phyloP scores from a whole-genome alignment of 2,329 filamentous ascomycete species.

The Penicillium olsonii region DNA sequence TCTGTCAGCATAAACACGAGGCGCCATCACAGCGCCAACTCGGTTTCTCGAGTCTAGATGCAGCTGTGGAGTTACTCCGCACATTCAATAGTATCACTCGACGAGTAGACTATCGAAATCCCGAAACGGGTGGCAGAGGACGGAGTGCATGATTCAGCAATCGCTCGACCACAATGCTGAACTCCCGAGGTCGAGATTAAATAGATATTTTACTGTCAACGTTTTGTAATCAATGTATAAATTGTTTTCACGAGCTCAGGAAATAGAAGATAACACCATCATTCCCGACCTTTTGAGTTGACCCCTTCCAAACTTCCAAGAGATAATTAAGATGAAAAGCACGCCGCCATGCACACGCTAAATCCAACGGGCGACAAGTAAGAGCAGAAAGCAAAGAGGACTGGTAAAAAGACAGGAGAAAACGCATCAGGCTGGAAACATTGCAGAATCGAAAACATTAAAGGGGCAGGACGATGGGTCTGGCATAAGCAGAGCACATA shows the following conservation, averaged over 20 bases:
- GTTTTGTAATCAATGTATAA: neutral
- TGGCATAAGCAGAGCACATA: neutral
- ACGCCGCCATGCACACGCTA: slow-evolving; percentile 19
- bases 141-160: neutral
- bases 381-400: neutral
- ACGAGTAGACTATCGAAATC: neutral
- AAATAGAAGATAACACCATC: slow-evolving; percentile 2
- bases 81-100: neutral
- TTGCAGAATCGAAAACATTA: neutral
- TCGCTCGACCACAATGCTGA: neutral
- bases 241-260: slow-evolving; percentile 7
- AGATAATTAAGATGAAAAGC: slow-evolving; percentile 1
- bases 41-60: neutral
- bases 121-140: neutral
- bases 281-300: slow-evolving; percentile 11
- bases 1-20: neutral
- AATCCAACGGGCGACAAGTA: slow-evolving; percentile 6
- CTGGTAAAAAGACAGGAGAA: neutral
- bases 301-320: neutral
- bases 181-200: neutral
- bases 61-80: neutral
- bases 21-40: neutral
- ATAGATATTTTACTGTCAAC: neutral
- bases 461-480: neutral
- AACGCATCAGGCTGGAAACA: slow-evolving; percentile 4